Percentiles rank a stretch among this genome's conserved stretches.
Evolutionary conservation across 345 rosid genomes (phyloP).

Genomic region (Rhizophora mangle): DNA sequence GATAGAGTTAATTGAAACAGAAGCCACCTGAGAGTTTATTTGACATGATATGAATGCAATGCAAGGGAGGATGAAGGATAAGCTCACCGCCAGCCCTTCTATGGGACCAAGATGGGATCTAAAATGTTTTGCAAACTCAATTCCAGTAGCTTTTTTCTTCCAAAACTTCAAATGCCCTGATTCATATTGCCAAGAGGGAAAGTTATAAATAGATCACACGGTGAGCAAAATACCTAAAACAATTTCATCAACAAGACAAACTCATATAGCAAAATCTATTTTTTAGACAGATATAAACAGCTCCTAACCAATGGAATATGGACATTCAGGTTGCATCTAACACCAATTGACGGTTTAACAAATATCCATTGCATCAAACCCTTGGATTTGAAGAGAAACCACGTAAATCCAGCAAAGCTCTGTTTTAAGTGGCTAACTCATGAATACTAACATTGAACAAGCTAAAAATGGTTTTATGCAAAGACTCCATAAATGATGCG

Average conservation of each 20-base stretch:
- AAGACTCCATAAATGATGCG: too few relatives aligned
- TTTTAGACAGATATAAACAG: neutral
- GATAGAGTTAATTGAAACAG: neutral
- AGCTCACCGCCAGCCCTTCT: conserved; percentile 87
- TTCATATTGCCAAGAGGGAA: neutral
- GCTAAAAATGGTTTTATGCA: too few relatives aligned
- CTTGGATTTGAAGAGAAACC: too few relatives aligned
- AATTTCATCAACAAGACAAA: neutral
- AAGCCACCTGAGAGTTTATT: neutral
- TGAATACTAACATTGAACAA: too few relatives aligned
- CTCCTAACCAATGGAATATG: too few relatives aligned
- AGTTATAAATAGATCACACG: too few relatives aligned
- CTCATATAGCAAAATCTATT: neutral
- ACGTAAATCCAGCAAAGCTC: too few relatives aligned
- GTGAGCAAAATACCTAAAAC: conserved; percentile 1
- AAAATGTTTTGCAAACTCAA: conserved; percentile 97
- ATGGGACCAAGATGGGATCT: conserved; percentile 93
- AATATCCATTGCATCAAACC: too few relatives aligned
- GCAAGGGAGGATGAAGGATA: conserved; percentile 1
- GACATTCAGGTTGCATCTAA: too few relatives aligned
- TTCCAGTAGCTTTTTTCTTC: conserved; percentile 83
- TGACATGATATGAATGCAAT: neutral
- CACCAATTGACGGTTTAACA: too few relatives aligned
- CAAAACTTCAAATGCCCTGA: conserved; percentile 96
- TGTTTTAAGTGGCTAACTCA: too few relatives aligned